Percentiles rank a stretch among this genome's conserved stretches.
These are phyloP conservation scores for Calocybe gangraenosa DNA, from an alignment of 768 basidiomycete genomes.

Conservation along the genomic window DNA sequence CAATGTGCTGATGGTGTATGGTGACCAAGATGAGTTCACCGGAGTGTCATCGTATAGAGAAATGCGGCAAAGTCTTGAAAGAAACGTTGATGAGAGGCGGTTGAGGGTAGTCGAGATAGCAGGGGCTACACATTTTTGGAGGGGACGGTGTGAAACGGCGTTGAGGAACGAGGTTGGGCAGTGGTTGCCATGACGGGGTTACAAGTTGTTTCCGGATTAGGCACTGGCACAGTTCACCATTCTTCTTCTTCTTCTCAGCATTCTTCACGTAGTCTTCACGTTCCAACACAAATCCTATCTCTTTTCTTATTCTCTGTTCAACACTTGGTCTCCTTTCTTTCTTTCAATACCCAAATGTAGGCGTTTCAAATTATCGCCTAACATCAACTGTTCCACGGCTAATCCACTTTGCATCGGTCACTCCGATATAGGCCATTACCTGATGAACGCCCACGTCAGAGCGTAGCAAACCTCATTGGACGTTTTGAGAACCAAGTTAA, in stretches of 20 bases:
- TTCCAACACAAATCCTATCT: conserved; percentile 4
- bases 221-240: conserved; percentile 10
- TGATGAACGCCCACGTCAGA: conserved; percentile 83
- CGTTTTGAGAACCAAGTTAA: conserved; percentile 83
- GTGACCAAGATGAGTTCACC: conserved; percentile 73
- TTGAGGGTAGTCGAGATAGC: conserved; percentile 36
- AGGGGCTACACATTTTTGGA: conserved; percentile 69
- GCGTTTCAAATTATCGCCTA: conserved; percentile 14
- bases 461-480: conserved; percentile 88
- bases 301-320: conserved; percentile 7
- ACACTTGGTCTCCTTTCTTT: conserved; percentile 5
- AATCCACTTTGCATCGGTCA: conserved; percentile 7
- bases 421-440: conserved; percentile 76
- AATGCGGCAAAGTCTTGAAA: conserved; percentile 46
- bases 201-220: conserved; percentile 9
- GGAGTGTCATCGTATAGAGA: conserved; percentile 43
- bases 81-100: conserved; percentile 9
- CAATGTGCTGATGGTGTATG: conserved; percentile 61
- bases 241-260: conserved; percentile 10
- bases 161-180: conserved; percentile 24
- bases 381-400: background rate
- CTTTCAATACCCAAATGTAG: conserved; percentile 27
- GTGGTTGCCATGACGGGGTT: conserved; percentile 31
- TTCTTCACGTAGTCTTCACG: conserved; percentile 11
- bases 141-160: conserved; percentile 25